Percentiles rank a stretch among this genome's conserved stretches.
These are phyloP conservation scores for Sugiyamaella grinbergsii DNA, from an alignment of 1,139 yeast genomes.

Conservation along the genomic window DNA sequence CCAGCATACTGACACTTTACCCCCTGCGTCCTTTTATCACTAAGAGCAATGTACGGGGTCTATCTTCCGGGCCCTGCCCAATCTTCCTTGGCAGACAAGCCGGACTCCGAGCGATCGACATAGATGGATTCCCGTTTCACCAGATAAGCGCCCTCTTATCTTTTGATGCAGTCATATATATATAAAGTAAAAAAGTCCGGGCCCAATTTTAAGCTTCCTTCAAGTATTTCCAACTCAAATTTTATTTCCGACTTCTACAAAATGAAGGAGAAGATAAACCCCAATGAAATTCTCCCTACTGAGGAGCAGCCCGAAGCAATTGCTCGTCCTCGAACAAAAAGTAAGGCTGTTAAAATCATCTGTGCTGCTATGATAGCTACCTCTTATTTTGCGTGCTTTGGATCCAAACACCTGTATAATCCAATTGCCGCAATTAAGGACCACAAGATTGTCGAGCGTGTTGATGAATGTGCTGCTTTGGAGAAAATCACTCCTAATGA, in stretches of 20 bases:
- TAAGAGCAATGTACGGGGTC: no score
- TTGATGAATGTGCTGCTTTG: conserved; percentile 15
- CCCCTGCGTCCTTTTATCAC: no score
- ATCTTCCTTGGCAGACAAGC: no score
- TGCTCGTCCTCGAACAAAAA: neutral
- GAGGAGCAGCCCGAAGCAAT: neutral
- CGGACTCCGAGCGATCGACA: conserved; percentile 14
- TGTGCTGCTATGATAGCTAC: neutral
- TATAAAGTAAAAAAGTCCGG: neutral
- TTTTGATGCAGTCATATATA: neutral
- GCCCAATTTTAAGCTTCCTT: neutral
- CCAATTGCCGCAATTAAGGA: no score
- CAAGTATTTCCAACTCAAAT: no score
- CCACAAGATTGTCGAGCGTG: neutral
- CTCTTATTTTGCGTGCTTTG: neutral
- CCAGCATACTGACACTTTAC: no score
- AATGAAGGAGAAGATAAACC: conserved; percentile 1
- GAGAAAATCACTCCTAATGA: conserved; percentile 11
- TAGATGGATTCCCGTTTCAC: neutral
- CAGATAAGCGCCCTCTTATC: conserved; percentile 9
- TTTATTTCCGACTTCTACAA: neutral
- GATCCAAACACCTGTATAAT: no score
- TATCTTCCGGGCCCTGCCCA: no score
- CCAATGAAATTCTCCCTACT: conserved; percentile 6
- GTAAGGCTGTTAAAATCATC: neutral